phyloP scores from a whole-genome alignment of 352 stramenopile genomes.

The Globisporangium uncinulatum region DNA sequence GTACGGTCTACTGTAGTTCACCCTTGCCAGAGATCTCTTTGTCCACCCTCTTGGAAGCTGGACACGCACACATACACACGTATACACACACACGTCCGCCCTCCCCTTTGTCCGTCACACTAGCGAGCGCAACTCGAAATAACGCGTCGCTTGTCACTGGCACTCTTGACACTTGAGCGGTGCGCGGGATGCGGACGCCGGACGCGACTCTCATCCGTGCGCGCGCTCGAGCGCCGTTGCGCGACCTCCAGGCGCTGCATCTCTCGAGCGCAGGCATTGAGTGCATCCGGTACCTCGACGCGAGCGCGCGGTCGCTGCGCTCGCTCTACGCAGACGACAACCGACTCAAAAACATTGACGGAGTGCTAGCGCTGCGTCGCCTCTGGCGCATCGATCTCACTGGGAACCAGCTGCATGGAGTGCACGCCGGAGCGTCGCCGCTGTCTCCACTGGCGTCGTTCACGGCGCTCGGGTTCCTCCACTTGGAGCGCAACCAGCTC shows the following conservation, averaged over 20 bases:
- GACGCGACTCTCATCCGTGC: constrained; percentile 39
- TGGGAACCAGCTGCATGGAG: constrained; percentile 33
- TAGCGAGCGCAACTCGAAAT: too few relatives aligned
- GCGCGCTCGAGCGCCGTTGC: constrained; percentile 43
- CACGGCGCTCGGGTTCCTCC: constrained; percentile 44
- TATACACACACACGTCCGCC: too few relatives aligned
- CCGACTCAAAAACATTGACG: constrained; percentile 34
- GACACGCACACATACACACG: too few relatives aligned
- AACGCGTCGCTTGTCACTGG: too few relatives aligned
- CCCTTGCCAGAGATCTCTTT: background rate
- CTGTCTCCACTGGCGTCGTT: constrained; percentile 33
- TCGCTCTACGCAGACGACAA: constrained; percentile 57
- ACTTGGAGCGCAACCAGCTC: constrained; percentile 42
- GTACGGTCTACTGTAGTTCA: too few relatives aligned
- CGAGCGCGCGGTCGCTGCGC: constrained; percentile 26
- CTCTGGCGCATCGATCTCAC: constrained; percentile 56
- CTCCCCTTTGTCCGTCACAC: too few relatives aligned
- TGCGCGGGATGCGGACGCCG: constrained; percentile 31
- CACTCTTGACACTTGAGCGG: background rate
- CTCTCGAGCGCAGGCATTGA: constrained; percentile 46
- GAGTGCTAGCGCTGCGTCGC: constrained; percentile 25
- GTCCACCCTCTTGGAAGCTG: too few relatives aligned
- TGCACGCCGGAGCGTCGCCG: constrained; percentile 6
- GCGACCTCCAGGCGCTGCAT: constrained; percentile 40
- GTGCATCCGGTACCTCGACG: constrained; percentile 40